phyloP scores from a whole-genome alignment of 1,139 yeast genomes.

The Blastobotrys ciferrii region DNA sequence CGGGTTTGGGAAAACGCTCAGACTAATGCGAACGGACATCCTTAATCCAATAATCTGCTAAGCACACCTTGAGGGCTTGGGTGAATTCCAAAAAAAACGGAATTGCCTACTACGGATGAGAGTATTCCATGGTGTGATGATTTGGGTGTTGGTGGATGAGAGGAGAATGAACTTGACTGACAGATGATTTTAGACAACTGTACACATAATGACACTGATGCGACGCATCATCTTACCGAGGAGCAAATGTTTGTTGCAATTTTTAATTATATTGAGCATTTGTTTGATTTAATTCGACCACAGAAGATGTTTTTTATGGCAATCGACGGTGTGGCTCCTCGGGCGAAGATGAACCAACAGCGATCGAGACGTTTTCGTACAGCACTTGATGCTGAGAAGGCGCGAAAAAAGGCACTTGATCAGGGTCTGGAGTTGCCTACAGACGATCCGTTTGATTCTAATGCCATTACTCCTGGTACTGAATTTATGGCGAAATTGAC shows the following conservation, averaged over 20 bases:
- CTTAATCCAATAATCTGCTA: too few species aligned
- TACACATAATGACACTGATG: conserved; percentile 67
- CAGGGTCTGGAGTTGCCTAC: conserved; percentile 60
- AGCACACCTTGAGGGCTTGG: too few species aligned
- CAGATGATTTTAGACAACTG: conserved; percentile 35
- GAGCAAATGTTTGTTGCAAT: conserved; percentile 93
- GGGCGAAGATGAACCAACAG: conserved; percentile 99
- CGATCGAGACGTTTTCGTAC: conserved; percentile 95
- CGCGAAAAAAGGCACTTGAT: conserved; percentile 43
- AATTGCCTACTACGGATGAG: not conserved
- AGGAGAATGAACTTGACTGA: too few species aligned
- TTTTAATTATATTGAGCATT: conserved; percentile 90
- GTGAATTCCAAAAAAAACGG: too few species aligned
- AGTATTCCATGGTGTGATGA: not conserved
- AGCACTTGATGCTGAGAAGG: conserved; percentile 82
- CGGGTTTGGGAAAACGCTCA: too few species aligned
- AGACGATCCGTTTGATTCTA: conserved; percentile 67
- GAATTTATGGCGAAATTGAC: conserved; percentile 94
- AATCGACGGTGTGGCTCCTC: conserved; percentile 98
- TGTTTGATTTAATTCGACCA: conserved; percentile 85
- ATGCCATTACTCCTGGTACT: conserved; percentile 97
- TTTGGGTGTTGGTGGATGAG: too few species aligned
- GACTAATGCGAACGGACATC: too few species aligned
- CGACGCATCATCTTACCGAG: conserved; percentile 55
- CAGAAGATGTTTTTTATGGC: conserved; percentile 91